Evolutionary conservation across 345 rosid species (phyloP).

Genomic region (Dipteronia dyeriana): DNA sequence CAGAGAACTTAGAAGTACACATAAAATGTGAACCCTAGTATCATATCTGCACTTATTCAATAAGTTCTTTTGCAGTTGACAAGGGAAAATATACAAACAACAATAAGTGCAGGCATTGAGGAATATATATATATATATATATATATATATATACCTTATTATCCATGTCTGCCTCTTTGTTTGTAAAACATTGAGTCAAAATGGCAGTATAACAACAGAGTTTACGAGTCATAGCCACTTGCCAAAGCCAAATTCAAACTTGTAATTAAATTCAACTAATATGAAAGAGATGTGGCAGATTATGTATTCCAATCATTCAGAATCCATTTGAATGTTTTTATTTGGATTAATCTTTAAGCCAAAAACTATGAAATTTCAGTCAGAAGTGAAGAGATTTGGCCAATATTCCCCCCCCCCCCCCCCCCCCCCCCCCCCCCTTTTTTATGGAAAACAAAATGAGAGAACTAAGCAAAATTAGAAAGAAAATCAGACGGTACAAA

Average conservation of each 20-base stretch:
- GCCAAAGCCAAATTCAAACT: neutral
- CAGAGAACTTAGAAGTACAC: conserved; percentile 7
- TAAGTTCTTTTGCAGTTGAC: neutral
- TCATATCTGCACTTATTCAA: conserved; percentile 1
- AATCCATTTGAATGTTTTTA: neutral
- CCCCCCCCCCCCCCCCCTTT: too few species aligned
- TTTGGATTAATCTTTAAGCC: neutral
- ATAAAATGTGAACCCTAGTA: neutral
- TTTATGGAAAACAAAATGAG: neutral
- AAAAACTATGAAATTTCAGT: neutral
- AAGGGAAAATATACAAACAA: neutral
- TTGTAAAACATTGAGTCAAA: conserved; percentile 1
- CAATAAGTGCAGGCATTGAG: conserved; percentile 5
- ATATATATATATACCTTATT: conserved; percentile 62
- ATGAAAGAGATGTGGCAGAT: neutral
- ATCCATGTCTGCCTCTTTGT: conserved; percentile 79
- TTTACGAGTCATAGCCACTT: conserved; percentile 5
- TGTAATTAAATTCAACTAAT: neutral
- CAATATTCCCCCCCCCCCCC: too few species aligned
- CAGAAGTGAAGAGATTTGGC: neutral
- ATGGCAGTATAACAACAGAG: neutral
- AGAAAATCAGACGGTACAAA: too few species aligned
- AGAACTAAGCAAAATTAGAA: neutral
- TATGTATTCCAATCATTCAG: neutral
- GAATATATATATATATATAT: too few species aligned